Evolutionary conservation across 805 yeast species (phyloP), one percentile per base, ranked within the genome.

Genomic region (Lachancea kluyveri): DNA sequence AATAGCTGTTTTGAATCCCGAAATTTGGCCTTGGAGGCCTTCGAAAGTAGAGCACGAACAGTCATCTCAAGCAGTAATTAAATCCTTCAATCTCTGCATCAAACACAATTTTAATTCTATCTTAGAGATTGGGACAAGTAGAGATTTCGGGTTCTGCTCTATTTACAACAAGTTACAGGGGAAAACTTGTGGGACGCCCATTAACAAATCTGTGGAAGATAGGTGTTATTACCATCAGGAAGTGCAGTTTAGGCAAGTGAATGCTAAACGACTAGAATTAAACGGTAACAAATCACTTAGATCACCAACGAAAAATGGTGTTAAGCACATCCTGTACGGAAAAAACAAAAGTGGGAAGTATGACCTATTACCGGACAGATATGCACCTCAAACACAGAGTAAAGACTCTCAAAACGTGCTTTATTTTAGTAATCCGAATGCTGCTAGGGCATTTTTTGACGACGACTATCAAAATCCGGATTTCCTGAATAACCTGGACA

Each of bases 221-320:
- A 68, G 73, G 37, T 88, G 97, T 56, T 76, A 74, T 8, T 85
- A 61, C 46, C 97, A 88, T 49, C 62, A 70, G 11, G 90, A 84
- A 40, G 43, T 66, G 28, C 65, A 72, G 26, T 62, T 74, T 33
- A 66, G 69, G 26, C 65, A 65, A 26, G 56, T 71, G 0, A 69
- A 74, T 13, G 67, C 77, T n/a, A 67, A 72, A 39, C 63, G 97
- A 40, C 72, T 85, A 64, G 97, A 88, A 53, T 64, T 90, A 33
- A 82, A 76, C 54, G 72, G 82, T 10, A 60, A 73, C 38, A 64
- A 69, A 37, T 58, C 76, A 36, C 54, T 73, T 57, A 68, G 75
- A 45, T 70, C 85, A 5, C 77, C 87, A 4, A 64, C 65, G 16
- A 59, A 63, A 28, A 50, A 62, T 25, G 74, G 69, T 11, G 48